A percentile compares a stretch with the other conserved stretches of the same genome.
Conservation (phyloP, 495 filamentous ascomycete species). For the Neurospora intermedia region DNA sequence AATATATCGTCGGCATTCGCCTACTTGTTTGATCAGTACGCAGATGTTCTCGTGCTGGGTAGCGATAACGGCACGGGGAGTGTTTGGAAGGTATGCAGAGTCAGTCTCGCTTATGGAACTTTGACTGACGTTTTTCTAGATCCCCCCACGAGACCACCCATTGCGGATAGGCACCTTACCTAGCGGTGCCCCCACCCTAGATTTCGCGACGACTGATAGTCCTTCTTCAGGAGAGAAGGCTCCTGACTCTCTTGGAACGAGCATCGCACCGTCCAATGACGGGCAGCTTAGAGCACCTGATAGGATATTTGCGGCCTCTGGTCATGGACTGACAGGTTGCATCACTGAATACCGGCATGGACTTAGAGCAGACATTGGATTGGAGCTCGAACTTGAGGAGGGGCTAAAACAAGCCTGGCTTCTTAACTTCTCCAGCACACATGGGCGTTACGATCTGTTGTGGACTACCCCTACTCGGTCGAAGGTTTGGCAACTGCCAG, state of each 20-base stretch:
- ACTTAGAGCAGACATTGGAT: constrained; percentile 52
- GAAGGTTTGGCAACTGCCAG: constrained; percentile 25
- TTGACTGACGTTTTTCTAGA: constrained; percentile 19
- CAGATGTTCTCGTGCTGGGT: constrained; percentile 68
- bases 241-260: neutral
- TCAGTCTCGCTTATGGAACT: neutral
- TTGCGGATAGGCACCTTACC: constrained; percentile 39
- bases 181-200: constrained; percentile 76
- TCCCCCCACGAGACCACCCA: constrained; percentile 32
- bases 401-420: constrained; percentile 37
- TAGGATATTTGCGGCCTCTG: constrained; percentile 48
- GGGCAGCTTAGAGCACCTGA: constrained; percentile 24
- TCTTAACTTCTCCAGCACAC: constrained; percentile 17
- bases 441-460: constrained; percentile 29
- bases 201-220: constrained; percentile 46
- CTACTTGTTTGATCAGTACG: constrained; percentile 36
- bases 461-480: constrained; percentile 40
- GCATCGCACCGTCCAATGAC: constrained; percentile 9
- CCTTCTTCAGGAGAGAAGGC: neutral
- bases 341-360: constrained; percentile 65
- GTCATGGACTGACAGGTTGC: constrained; percentile 46
- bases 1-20: constrained; percentile 59
- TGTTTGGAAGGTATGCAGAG: constrained; percentile 51
- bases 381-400: constrained; percentile 37
- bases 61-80: constrained; percentile 77